Evolutionary conservation across 108 stramenopile species (phyloP).

Genomic region (Nitzschia sp.): DNA sequence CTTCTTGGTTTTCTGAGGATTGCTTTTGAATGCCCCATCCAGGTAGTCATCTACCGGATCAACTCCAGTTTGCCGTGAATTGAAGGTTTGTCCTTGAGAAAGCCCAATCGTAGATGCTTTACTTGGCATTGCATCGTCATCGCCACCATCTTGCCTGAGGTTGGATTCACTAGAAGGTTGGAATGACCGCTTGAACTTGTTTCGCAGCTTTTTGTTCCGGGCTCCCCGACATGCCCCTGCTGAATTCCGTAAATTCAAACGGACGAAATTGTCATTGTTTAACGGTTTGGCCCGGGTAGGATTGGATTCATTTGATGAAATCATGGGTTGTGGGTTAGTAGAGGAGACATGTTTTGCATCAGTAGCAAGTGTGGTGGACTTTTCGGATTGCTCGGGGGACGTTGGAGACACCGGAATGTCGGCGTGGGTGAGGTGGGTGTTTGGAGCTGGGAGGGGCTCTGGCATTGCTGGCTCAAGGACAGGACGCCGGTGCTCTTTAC

Average conservation of each 20-base stretch:
- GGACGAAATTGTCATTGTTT: slow-evolving; percentile 81
- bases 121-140: neutral
- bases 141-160: neutral
- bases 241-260: slow-evolving; percentile 68
- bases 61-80: slow-evolving; percentile 52
- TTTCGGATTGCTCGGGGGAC: neutral
- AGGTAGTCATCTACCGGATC: slow-evolving; percentile 86
- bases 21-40: slow-evolving; percentile 60
- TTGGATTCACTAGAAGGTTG: neutral
- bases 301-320: neutral
- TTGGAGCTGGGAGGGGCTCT: neutral
- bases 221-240: slow-evolving; percentile 83
- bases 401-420: neutral
- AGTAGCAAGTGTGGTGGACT: neutral
- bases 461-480: neutral
- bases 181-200: neutral
- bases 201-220: slow-evolving; percentile 38
- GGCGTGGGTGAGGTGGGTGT: neutral
- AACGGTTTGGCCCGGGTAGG: neutral
- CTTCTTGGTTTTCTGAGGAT: slow-evolving; percentile 11
- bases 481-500: no score
- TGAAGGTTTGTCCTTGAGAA: slow-evolving; percentile 10
- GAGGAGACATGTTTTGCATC: neutral
- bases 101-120: neutral
- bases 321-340: neutral